These are phyloP conservation scores for Pseudopithomyces maydicus DNA, from an alignment of 2,329 filamentous ascomycete species.

Conservation along the genomic window DNA sequence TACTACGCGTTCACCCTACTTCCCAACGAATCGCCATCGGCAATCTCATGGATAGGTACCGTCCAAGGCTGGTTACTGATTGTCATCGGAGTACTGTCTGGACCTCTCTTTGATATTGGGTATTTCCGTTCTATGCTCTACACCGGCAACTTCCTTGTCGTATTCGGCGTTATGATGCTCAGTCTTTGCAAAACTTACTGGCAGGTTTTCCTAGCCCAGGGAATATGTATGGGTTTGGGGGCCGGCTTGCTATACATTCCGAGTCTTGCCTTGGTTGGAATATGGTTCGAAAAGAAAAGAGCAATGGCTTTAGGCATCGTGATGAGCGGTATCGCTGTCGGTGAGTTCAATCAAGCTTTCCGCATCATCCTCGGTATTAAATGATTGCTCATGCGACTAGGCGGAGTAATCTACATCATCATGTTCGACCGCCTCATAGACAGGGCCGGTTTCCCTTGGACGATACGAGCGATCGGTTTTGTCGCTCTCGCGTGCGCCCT, in stretches of 20 bases:
- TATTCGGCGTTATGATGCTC: slow-evolving; percentile 68
- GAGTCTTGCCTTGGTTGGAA: slow-evolving; percentile 42
- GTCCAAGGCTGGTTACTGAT: slow-evolving; percentile 56
- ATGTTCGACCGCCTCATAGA: slow-evolving; percentile 40
- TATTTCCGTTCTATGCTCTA: slow-evolving; percentile 52
- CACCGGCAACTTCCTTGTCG: slow-evolving; percentile 57
- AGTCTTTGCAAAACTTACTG: slow-evolving; percentile 60
- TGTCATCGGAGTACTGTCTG: slow-evolving; percentile 56
- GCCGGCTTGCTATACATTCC: slow-evolving; percentile 45
- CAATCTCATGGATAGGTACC: slow-evolving; percentile 54
- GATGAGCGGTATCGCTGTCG: slow-evolving; percentile 46
- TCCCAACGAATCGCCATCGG: slow-evolving; percentile 35
- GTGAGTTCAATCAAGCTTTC: slow-evolving; percentile 22
- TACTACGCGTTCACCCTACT: slow-evolving; percentile 53
- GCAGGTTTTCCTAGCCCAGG: slow-evolving; percentile 60
- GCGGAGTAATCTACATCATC: slow-evolving; percentile 43
- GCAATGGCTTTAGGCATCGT: slow-evolving; percentile 43
- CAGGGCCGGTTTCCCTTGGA: slow-evolving; percentile 40
- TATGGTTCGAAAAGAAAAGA: slow-evolving; percentile 42
- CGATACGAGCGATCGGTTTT: slow-evolving; percentile 43
- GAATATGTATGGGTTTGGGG: slow-evolving; percentile 53
- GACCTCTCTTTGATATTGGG: slow-evolving; percentile 54
- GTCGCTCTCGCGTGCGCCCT: slow-evolving; percentile 36
- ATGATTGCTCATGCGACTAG: slow-evolving; percentile 21
- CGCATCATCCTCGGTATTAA: too few relatives aligned